Conservation (phyloP, 1,139 yeast species). For the Meyerozyma carpophila region DNA sequence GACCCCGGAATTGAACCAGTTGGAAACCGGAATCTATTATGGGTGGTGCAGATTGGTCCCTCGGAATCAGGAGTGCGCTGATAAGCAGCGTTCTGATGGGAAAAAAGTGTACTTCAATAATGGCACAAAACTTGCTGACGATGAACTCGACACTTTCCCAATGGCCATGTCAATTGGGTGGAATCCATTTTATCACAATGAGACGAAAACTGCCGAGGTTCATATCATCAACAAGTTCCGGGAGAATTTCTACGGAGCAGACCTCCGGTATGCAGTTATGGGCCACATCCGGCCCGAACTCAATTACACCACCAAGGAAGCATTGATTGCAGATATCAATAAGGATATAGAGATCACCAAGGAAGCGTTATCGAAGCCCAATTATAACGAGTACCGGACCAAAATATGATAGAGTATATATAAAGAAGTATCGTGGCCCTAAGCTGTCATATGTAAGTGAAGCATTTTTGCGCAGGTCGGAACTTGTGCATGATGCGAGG, state of each 20-base stretch:
- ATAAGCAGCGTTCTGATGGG: conserved; percentile 36
- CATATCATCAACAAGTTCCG: conserved; percentile 76
- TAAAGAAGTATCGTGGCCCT: neutral
- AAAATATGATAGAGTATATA: neutral
- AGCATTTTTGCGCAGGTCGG: neutral
- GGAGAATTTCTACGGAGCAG: conserved; percentile 76
- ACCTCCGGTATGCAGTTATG: conserved; percentile 59
- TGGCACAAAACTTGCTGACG: conserved; percentile 44
- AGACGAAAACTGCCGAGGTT: conserved; percentile 75
- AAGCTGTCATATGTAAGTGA: neutral
- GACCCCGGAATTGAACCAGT: conserved; percentile 35
- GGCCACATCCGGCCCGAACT: conserved; percentile 93
- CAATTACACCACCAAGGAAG: conserved; percentile 81
- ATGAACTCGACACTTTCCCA: conserved; percentile 52
- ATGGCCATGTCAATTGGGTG: conserved; percentile 96
- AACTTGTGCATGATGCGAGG: neutral
- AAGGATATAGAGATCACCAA: conserved; percentile 69
- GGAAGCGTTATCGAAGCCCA: conserved; percentile 31
- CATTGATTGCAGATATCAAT: conserved; percentile 78
- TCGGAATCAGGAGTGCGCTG: conserved; percentile 10
- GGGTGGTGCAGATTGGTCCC: conserved; percentile 63
- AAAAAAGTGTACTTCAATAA: conserved; percentile 49
- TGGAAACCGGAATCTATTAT: conserved; percentile 84
- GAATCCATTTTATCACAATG: conserved; percentile 88
- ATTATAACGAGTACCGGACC: conserved; percentile 10